phyloP scores from a whole-genome alignment of 2,329 filamentous ascomycete species.

The Lojkania enalia region DNA sequence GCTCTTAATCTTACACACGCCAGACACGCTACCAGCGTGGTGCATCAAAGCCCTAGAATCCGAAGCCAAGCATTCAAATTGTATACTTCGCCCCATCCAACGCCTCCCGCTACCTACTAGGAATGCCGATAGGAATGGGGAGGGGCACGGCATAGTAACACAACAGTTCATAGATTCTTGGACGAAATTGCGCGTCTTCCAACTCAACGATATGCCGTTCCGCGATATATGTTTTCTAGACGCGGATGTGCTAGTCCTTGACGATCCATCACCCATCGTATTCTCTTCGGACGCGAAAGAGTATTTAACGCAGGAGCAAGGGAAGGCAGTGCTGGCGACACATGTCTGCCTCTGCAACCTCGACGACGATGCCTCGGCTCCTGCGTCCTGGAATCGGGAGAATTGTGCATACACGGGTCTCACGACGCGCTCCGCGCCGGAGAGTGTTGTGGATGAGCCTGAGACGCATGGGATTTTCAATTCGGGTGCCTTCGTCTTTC shows the following conservation, averaged over 20 bases:
- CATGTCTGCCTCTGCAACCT: constrained; percentile 59
- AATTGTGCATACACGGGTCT: constrained; percentile 56
- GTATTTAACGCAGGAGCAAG: constrained; percentile 18
- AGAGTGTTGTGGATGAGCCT: constrained; percentile 8
- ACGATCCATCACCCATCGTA: constrained; percentile 41
- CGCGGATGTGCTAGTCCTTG: constrained; percentile 57
- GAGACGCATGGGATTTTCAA: constrained; percentile 55
- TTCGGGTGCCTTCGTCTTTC: constrained; percentile 56
- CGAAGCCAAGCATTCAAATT: constrained; percentile 47
- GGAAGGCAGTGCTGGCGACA: constrained; percentile 46
- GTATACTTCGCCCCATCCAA: constrained; percentile 46
- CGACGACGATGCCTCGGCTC: constrained; percentile 56
- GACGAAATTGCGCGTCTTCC: constrained; percentile 60
- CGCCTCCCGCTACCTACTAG: constrained; percentile 46
- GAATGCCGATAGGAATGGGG: constrained; percentile 21
- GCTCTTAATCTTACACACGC: constrained; percentile 55
- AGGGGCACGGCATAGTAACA: constrained; percentile 48
- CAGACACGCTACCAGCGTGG: constrained; percentile 44
- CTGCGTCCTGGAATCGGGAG: constrained; percentile 50
- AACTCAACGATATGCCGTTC: constrained; percentile 37
- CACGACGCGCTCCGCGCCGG: constrained; percentile 33
- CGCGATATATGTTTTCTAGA: constrained; percentile 56
- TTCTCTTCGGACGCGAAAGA: constrained; percentile 48
- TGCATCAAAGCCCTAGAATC: constrained; percentile 48
- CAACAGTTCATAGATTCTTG: constrained; percentile 59